Conservation (phyloP, 1,139 yeast species). For the Kodamaea arcana region DNA sequence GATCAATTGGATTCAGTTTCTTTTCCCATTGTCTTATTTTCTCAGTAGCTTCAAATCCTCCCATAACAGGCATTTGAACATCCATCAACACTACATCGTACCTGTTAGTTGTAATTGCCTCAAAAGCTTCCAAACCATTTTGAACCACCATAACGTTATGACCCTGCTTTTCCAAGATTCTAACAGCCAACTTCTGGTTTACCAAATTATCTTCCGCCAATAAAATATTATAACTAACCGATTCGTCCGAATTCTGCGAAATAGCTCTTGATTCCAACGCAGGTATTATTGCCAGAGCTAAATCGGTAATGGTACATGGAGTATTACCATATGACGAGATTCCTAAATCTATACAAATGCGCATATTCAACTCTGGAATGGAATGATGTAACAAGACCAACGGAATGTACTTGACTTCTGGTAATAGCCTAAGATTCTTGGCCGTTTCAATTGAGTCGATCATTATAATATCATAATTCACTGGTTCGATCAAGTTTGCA, state of each 20-base stretch:
- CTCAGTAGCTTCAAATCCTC: slow-evolving; percentile 88
- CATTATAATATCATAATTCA: slow-evolving; percentile 72
- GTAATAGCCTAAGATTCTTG: slow-evolving; percentile 57
- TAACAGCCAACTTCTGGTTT: slow-evolving; percentile 80
- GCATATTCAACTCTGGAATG: slow-evolving; percentile 74
- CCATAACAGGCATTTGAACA: slow-evolving; percentile 95
- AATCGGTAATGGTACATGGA: slow-evolving; percentile 76
- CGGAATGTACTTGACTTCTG: slow-evolving; percentile 79
- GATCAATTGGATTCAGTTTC: slow-evolving; percentile 71
- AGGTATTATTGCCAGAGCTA: slow-evolving; percentile 79
- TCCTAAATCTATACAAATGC: slow-evolving; percentile 79
- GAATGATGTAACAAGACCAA: slow-evolving; percentile 73
- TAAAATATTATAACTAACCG: slow-evolving; percentile 67
- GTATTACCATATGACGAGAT: slow-evolving; percentile 85
- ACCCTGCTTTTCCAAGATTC: slow-evolving; percentile 77
- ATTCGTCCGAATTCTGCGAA: slow-evolving; percentile 75
- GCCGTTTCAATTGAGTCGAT: slow-evolving; percentile 78
- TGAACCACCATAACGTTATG: slow-evolving; percentile 81
- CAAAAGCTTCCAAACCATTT: slow-evolving; percentile 79
- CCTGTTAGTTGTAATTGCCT: slow-evolving; percentile 61
- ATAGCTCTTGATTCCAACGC: slow-evolving; percentile 81
- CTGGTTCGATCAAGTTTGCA: slow-evolving; percentile 50
- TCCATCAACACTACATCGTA: slow-evolving; percentile 88
- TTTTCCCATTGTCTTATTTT: slow-evolving; percentile 84
- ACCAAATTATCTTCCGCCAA: slow-evolving; percentile 86